Evolutionary conservation across 805 yeast species (phyloP), one percentile per base, ranked within the genome.

Genomic region (Teunomyces atbi): DNA sequence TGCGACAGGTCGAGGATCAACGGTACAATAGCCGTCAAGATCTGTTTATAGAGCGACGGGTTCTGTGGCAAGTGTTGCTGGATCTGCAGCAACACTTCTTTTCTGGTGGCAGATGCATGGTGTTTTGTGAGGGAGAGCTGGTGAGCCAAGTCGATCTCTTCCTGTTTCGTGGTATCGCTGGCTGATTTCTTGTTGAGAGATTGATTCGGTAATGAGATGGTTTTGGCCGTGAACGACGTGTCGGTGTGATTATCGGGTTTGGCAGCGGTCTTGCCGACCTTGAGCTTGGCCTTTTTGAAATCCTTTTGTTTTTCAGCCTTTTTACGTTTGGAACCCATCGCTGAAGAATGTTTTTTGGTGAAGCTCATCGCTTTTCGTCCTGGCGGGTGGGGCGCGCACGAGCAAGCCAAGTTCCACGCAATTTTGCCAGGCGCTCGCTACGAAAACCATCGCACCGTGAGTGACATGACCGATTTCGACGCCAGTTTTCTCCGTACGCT

Each of bases 181-280:
- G 12, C 26, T 10, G 27, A 5, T 11, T 45, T 57, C 36, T 55
- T 57, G 26, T 55, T 49, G 6, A 74, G 50, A 8, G 70, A 56
- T 59, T 78, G 82, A 48, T 68, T 65, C 7, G 79, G 81, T 29
- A 78, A 64, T 26, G 76, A 65, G 47, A 78, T 75, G 34, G 79
- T 62, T 57, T 82, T 86, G 8, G 96, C 83, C 37, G 77, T 79
- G 67, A 92, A 92, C 0, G 95, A 84, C 0, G 96, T 89, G 54
- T 86, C 92, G 4, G 99, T 94, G 47, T 77, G 80, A 60, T 89
- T 89, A 15, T 82, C 79, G 5, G 90, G 82, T 51, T 80, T 81
- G 5, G 82, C 81, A 15, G 81, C 79, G 2, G 85, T 72, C 65
- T 94, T 94, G 46, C 99, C 99, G 28, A 94, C 97, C 58, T 78